Evolutionary conservation across 1,139 yeast genomes (phyloP).

Genomic region (Candida sanyaensis): DNA sequence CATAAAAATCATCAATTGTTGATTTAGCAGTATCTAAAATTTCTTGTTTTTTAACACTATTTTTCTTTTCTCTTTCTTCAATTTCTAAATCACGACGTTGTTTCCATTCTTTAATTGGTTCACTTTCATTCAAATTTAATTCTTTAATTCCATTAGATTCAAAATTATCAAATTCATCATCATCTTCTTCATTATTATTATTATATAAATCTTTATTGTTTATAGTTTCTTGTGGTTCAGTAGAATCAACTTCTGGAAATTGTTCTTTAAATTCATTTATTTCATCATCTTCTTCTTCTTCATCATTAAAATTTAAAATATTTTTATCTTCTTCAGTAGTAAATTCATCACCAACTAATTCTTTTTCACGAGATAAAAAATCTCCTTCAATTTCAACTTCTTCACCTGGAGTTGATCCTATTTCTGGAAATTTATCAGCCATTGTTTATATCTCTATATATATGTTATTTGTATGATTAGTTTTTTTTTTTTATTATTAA

Average conservation of each 20-base stretch:
- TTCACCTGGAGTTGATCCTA: conserved; percentile 52
- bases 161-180: conserved; percentile 31
- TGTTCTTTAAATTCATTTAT: conserved; percentile 67
- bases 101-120: conserved; percentile 76
- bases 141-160: conserved; percentile 12
- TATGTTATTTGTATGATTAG: background rate
- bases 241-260: conserved; percentile 59
- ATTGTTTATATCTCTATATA: conserved; percentile 22
- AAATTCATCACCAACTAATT: conserved; percentile 80
- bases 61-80: conserved; percentile 75
- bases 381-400: conserved; percentile 42
- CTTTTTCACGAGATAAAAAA: conserved; percentile 83
- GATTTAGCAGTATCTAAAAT: conserved; percentile 78
- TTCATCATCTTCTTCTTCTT: conserved; percentile 62
- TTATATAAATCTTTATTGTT: conserved; percentile 17
- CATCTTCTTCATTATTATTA: conserved; percentile 19
- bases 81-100: conserved; percentile 83
- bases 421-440: conserved; percentile 88
- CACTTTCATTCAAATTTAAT: conserved; percentile 47
- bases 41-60: conserved; percentile 64
- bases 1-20: conserved; percentile 92
- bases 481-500: background rate
- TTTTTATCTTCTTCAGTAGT: conserved; percentile 66
- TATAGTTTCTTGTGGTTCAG: conserved; percentile 22
- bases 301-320: conserved; percentile 54